Evolutionary conservation across 305 asterid species (phyloP).

Genomic region (Coffea humblotiana): DNA sequence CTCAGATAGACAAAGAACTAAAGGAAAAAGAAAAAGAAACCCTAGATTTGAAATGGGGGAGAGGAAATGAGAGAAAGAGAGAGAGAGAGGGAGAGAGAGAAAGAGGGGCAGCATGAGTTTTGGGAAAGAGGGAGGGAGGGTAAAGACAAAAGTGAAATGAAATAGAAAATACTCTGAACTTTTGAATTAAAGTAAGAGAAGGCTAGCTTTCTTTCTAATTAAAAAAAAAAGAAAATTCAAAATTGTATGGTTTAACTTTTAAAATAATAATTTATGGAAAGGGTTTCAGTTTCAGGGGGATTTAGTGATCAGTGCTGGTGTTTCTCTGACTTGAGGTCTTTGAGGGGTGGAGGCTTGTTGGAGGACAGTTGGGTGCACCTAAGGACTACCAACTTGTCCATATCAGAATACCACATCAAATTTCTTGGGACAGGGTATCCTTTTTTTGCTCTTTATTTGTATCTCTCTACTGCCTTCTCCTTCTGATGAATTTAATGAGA

Average conservation of each 20-base stretch:
- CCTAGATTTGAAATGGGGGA: constrained; percentile 71
- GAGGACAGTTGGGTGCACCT: constrained; percentile 43
- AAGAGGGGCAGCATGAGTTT: constrained; percentile 22
- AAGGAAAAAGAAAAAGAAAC: constrained; percentile 39
- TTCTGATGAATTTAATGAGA: constrained; percentile 31
- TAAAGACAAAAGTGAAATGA: constrained; percentile 71
- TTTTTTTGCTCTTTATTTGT: not conserved
- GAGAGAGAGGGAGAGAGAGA: constrained; percentile 9
- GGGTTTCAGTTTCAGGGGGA: not conserved
- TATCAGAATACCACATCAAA: constrained; percentile 10
- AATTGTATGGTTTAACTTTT: not conserved
- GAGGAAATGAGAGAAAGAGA: constrained; percentile 27
- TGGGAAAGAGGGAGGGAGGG: constrained; percentile 41
- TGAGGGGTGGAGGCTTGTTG: constrained; percentile 17
- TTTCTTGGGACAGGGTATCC: constrained; percentile 11
- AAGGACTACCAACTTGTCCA: constrained; percentile 34
- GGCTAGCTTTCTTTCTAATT: constrained; percentile 16
- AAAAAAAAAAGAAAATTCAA: not conserved
- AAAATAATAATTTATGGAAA: constrained; percentile 4
- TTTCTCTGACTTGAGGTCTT: constrained; percentile 18
- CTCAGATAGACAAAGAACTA: constrained; percentile 23
- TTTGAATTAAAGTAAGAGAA: constrained; percentile 39
- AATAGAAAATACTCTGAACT: constrained; percentile 50
- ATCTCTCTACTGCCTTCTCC: not conserved
- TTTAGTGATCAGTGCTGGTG: constrained; percentile 21